Conservation (phyloP, 495 filamentous ascomycete species). For the Letharia columbiana region DNA sequence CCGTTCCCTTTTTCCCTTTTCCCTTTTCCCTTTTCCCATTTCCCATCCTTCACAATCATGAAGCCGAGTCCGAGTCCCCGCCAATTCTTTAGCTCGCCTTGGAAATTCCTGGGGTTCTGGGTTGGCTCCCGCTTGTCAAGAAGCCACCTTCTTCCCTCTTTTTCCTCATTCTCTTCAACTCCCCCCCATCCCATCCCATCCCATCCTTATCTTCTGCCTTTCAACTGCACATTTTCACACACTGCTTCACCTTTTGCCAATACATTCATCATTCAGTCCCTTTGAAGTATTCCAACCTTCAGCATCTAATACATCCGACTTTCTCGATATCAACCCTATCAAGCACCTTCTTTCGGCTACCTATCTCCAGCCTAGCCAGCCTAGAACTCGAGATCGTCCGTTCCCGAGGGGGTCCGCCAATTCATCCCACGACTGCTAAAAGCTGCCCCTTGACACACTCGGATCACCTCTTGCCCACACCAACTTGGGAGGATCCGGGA, state of each 20-base stretch:
- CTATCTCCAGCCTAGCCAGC: conserved; percentile 10
- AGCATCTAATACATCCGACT: not conserved
- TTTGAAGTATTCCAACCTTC: not conserved
- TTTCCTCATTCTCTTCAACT: not conserved
- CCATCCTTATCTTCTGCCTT: not conserved
- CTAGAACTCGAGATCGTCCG: conserved; percentile 16
- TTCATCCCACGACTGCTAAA: not conserved
- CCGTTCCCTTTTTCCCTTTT: no score
- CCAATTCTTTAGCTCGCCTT: conserved; percentile 14
- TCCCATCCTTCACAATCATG: not conserved
- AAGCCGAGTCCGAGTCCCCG: not conserved
- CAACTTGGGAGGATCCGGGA: conserved; percentile 1
- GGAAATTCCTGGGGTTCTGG: conserved; percentile 8
- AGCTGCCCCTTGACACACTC: conserved; percentile 15
- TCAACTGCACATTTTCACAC: not conserved
- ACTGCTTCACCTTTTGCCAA: not conserved
- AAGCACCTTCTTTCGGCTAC: conserved; percentile 2
- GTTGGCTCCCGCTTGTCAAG: conserved; percentile 15
- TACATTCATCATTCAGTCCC: no score
- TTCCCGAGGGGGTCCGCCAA: conserved; percentile 9
- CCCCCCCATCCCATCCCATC: not conserved
- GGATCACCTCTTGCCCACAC: conserved; percentile 9
- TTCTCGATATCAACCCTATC: not conserved
- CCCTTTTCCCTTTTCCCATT: not conserved
- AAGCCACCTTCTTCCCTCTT: conserved; percentile 6